Conservation (phyloP, 352 stramenopile species). For the Globisporangium ultimum region DNA sequence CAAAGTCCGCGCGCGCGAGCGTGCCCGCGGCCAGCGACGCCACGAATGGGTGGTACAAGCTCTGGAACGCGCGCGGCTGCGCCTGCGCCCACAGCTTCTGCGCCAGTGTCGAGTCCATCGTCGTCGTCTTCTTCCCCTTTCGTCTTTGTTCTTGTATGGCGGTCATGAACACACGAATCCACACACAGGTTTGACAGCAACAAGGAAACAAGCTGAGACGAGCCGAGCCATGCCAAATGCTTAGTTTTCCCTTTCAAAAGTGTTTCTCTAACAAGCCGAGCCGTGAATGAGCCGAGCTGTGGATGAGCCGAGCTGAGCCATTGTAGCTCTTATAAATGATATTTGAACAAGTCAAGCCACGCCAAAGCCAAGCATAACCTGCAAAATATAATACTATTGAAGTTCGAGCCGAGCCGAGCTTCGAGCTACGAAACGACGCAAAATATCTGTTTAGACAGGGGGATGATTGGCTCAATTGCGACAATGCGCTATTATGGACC, state of each 20-base stretch:
- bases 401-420: background rate
- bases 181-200: too few relatives aligned
- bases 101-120: constrained; percentile 9
- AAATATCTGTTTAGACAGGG: constrained; percentile 11
- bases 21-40: constrained; percentile 27
- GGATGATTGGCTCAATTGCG: background rate
- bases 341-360: too few relatives aligned
- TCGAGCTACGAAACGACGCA: constrained; percentile 7
- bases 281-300: too few relatives aligned
- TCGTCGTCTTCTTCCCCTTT: constrained; percentile 1
- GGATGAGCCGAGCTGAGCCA: too few relatives aligned
- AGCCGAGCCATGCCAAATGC: background rate
- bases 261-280: too few relatives aligned
- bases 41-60: constrained; percentile 58
- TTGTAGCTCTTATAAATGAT: too few relatives aligned
- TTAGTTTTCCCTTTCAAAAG: too few relatives aligned
- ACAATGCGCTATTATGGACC: background rate
- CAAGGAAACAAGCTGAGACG: background rate
- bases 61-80: constrained; percentile 23
- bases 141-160: constrained; percentile 1
- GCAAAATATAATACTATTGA: too few relatives aligned
- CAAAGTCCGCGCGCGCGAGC: constrained; percentile 29
- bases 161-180: background rate
- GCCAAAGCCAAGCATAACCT: too few relatives aligned
- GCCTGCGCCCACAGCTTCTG: constrained; percentile 33